Conservation (phyloP, 805 yeast species). For the Candida chilensis region DNA sequence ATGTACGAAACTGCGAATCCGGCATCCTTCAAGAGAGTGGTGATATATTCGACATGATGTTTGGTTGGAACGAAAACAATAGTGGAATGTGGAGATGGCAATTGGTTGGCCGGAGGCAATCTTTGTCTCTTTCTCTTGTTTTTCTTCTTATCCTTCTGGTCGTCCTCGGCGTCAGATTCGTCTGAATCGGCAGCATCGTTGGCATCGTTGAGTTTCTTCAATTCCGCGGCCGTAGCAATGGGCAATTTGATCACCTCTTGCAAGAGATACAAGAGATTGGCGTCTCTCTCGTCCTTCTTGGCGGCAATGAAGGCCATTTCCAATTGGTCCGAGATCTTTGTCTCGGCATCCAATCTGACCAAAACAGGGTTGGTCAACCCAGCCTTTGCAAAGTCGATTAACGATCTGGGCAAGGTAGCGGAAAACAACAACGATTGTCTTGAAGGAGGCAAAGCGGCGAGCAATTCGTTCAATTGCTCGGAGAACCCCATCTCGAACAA, state of each 20-base stretch:
- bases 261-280: slow-evolving; percentile 65
- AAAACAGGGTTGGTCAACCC: slow-evolving; percentile 89
- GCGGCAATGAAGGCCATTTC: slow-evolving; percentile 83
- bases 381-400: slow-evolving; percentile 96
- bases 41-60: slow-evolving; percentile 93
- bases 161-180: slow-evolving; percentile 43
- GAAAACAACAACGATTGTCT: slow-evolving; percentile 89
- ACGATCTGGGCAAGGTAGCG: slow-evolving; percentile 87
- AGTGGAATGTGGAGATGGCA: slow-evolving; percentile 82
- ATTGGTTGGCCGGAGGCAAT: slow-evolving; percentile 70
- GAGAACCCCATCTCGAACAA: slow-evolving; percentile 94
- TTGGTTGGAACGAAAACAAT: slow-evolving; percentile 93
- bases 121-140: slow-evolving; percentile 39
- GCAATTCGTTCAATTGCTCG: slow-evolving; percentile 83
- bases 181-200: slow-evolving; percentile 41
- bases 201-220: slow-evolving; percentile 38
- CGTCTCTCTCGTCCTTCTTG: slow-evolving; percentile 83
- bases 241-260: slow-evolving; percentile 86
- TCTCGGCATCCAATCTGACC: slow-evolving; percentile 87
- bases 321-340: slow-evolving; percentile 81
- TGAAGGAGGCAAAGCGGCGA: slow-evolving; percentile 71
- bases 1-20: slow-evolving; percentile 87
- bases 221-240: slow-evolving; percentile 61
- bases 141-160: slow-evolving; percentile 22
- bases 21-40: slow-evolving; percentile 57